Evolutionary conservation across 345 rosid species (phyloP).

Genomic region (Limnanthes douglasii): DNA sequence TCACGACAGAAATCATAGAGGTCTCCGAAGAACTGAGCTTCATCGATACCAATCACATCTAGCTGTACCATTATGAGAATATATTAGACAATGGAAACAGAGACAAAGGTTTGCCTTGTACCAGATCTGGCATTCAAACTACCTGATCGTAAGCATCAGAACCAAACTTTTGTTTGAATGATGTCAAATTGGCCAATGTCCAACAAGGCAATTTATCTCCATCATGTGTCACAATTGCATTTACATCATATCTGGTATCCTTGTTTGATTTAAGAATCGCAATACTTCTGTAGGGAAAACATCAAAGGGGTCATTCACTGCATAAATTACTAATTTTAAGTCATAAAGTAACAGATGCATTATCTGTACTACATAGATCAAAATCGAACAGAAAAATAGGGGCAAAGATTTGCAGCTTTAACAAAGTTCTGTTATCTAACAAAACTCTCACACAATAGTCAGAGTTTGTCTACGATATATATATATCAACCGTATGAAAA

Average conservation of each 20-base stretch:
- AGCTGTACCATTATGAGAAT: slow-evolving; percentile 20
- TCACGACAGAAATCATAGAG: slow-evolving; percentile 74
- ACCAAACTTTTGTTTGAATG: slow-evolving; percentile 45
- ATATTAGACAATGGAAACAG: not conserved
- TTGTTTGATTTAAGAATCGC: slow-evolving; percentile 71
- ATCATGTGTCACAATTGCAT: slow-evolving; percentile 72
- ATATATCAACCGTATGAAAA: no score
- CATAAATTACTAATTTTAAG: no score
- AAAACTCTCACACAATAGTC: no score
- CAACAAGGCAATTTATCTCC: slow-evolving; percentile 68
- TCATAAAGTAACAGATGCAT: no score
- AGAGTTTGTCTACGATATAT: no score
- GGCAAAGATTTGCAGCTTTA: no score
- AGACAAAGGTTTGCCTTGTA: not conserved
- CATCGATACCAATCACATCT: slow-evolving; percentile 93
- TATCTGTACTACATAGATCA: no score
- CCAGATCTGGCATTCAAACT: slow-evolving; percentile 3
- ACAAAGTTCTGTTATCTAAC: no score
- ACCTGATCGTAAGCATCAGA: slow-evolving; percentile 49
- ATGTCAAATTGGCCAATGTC: slow-evolving; percentile 37
- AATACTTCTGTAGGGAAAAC: slow-evolving; percentile 28
- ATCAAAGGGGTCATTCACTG: no score
- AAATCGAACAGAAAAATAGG: no score
- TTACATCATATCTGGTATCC: slow-evolving; percentile 59
- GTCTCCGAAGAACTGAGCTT: slow-evolving; percentile 82